Percentiles rank a stretch among this genome's conserved stretches.
Conservation (phyloP, 2,329 filamentous ascomycete species). For the Pyrenochaeta sp. region DNA sequence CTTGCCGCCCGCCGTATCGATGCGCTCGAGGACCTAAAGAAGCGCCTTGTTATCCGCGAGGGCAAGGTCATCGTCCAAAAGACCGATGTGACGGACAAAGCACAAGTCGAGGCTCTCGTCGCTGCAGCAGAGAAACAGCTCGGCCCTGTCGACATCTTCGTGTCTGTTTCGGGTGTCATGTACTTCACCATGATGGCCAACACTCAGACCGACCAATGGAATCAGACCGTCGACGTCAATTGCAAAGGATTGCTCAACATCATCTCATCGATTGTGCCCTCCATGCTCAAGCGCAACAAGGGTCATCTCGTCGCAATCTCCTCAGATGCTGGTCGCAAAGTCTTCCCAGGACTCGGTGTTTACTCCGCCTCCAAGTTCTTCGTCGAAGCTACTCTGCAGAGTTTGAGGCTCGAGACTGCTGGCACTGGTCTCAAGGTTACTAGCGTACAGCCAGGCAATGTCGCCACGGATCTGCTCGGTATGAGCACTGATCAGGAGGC, state of each 20-base stretch:
- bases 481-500: constrained; percentile 81
- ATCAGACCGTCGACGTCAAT: constrained; percentile 83
- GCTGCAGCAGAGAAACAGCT: constrained; percentile 66
- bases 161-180: constrained; percentile 84
- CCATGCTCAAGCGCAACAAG: constrained; percentile 72
- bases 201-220: constrained; percentile 75
- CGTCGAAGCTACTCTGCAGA: constrained; percentile 81
- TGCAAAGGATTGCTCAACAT: constrained; percentile 83
- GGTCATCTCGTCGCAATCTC: constrained; percentile 84
- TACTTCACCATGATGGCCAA: constrained; percentile 91
- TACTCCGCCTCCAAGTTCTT: constrained; percentile 88
- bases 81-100: constrained; percentile 75
- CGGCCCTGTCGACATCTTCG: constrained; percentile 78
- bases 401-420: constrained; percentile 76
- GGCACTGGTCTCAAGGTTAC: constrained; percentile 77
- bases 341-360: constrained; percentile 81
- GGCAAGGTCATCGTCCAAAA: constrained; percentile 72
- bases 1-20: constrained; percentile 75
- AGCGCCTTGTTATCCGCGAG: constrained; percentile 63
- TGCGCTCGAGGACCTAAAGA: constrained; percentile 72
- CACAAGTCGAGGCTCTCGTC: constrained; percentile 72
- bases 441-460: constrained; percentile 78
- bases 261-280: constrained; percentile 72
- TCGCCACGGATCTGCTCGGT: constrained; percentile 72
- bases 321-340: constrained; percentile 81